Conservation (phyloP, 176 grass and related monocot species). For the Canna indica region DNA sequence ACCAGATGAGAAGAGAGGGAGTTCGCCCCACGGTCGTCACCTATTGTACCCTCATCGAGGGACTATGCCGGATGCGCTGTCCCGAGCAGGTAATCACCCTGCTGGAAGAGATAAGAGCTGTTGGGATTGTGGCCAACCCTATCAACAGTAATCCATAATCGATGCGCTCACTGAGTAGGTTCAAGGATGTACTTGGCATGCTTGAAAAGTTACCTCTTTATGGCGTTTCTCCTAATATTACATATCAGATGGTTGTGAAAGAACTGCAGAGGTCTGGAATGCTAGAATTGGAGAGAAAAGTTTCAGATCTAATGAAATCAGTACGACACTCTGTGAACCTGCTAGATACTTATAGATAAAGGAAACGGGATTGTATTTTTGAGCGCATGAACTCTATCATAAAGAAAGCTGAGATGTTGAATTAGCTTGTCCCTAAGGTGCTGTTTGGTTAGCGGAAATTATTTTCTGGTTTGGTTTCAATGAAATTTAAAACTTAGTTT, state of each 20-base stretch:
- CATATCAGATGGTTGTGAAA: conserved; percentile 62
- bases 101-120: conserved; percentile 50
- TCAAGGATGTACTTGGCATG: conserved; percentile 51
- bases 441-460: too few relatives aligned
- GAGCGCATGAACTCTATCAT: too few relatives aligned
- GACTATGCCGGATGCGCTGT: conserved; percentile 46
- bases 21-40: conserved; percentile 59
- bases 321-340: conserved; percentile 68
- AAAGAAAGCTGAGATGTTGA: conserved; percentile 44
- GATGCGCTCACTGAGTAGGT: conserved; percentile 43
- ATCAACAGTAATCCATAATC: conserved; percentile 70
- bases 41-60: conserved; percentile 64
- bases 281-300: conserved; percentile 33
- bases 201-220: conserved; percentile 79
- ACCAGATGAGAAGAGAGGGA: conserved; percentile 38
- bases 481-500: too few relatives aligned
- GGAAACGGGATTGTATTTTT: conserved; percentile 29
- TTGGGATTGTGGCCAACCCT: too few relatives aligned
- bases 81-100: conserved; percentile 41
- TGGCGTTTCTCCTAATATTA: conserved; percentile 51
- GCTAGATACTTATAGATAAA: conserved; percentile 53
- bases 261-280: conserved; percentile 50
- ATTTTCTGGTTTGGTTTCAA: too few relatives aligned
- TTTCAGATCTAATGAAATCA: conserved; percentile 49
- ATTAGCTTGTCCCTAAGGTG: too few relatives aligned